A percentile compares a stretch with the other conserved stretches of the same genome.
Conservation (phyloP, 768 basidiomycete genomes). For the Tricholoma terreum region DNA sequence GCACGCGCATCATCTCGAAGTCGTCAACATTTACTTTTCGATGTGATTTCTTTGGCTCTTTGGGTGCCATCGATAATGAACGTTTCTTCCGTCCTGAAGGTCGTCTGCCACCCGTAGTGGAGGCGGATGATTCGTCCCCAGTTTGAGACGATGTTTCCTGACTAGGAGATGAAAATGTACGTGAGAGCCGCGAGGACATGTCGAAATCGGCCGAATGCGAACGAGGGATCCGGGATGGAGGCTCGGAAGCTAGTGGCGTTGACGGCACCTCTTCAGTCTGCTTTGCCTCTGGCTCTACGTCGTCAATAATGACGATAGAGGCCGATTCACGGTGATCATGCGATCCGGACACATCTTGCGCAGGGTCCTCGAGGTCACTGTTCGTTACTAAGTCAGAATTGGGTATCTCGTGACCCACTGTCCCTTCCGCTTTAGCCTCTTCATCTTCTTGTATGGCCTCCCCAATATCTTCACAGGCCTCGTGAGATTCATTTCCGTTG, state of each 20-base stretch:
- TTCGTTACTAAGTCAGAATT: constrained; percentile 5
- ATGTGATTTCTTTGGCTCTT: constrained; percentile 54
- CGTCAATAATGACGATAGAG: neutral
- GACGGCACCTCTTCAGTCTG: constrained; percentile 10
- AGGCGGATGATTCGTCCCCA: constrained; percentile 72
- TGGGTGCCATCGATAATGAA: constrained; percentile 38
- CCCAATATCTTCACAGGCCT: constrained; percentile 41
- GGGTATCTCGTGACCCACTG: constrained; percentile 10
- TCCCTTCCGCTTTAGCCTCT: constrained; percentile 28
- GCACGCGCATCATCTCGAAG: constrained; percentile 95
- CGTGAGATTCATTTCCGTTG: constrained; percentile 36
- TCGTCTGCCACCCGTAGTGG: constrained; percentile 42
- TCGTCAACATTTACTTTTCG: constrained; percentile 82
- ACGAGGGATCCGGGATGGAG: constrained; percentile 52
- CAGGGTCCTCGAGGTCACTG: constrained; percentile 7
- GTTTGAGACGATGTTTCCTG: constrained; percentile 57
- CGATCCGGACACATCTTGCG: constrained; percentile 5
- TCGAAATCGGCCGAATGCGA: constrained; percentile 83
- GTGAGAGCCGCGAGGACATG: constrained; percentile 51
- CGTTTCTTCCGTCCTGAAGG: constrained; percentile 52
- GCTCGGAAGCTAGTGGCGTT: constrained; percentile 18
- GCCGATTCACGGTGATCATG: constrained; percentile 1
- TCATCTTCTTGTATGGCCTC: constrained; percentile 21
- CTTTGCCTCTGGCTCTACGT: neutral
- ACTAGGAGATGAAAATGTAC: constrained; percentile 51